Conservation (phyloP, 139 green algal species). For the Mesostigma viride region DNA sequence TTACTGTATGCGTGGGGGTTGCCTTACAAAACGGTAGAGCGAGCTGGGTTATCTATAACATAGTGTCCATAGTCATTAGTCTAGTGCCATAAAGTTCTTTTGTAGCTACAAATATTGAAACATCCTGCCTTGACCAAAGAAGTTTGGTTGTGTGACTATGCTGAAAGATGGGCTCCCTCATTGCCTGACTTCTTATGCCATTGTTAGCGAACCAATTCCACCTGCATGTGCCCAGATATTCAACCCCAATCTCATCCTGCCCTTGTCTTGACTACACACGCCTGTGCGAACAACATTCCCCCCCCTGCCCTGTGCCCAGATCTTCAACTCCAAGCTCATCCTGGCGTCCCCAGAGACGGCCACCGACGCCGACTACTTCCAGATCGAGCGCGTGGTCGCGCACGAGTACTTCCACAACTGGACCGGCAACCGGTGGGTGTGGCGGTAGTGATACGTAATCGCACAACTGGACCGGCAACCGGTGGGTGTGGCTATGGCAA, state of each 20-base stretch:
- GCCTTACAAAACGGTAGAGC: no score
- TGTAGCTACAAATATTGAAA: no score
- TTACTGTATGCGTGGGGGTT: no score
- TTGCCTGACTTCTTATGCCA: no score
- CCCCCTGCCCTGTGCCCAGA: conserved; percentile 15
- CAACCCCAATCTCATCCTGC: no score
- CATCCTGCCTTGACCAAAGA: no score
- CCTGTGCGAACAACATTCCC: background rate
- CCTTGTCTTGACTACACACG: no score
- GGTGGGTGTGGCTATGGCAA: conserved; percentile 30
- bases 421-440: conserved; percentile 72
- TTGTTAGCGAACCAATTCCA: background rate
- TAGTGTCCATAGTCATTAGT: no score
- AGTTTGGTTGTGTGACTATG: no score
- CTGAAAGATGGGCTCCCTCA: no score
- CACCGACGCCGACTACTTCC: conserved; percentile 81
- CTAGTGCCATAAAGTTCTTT: no score
- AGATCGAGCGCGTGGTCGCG: conserved; percentile 81
- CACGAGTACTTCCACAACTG: conserved; percentile 97
- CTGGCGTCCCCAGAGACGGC: conserved; percentile 79
- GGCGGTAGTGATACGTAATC: conserved; percentile 54
- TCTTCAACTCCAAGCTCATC: conserved; percentile 62
- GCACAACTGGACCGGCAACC: conserved; percentile 94
- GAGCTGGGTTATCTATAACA: no score
- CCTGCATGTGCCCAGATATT: conserved; percentile 3